A percentile compares a stretch with the other conserved stretches of the same genome.
These are phyloP conservation scores for Suillus discolor DNA, from an alignment of 768 basidiomycete species.

Conservation along the genomic window DNA sequence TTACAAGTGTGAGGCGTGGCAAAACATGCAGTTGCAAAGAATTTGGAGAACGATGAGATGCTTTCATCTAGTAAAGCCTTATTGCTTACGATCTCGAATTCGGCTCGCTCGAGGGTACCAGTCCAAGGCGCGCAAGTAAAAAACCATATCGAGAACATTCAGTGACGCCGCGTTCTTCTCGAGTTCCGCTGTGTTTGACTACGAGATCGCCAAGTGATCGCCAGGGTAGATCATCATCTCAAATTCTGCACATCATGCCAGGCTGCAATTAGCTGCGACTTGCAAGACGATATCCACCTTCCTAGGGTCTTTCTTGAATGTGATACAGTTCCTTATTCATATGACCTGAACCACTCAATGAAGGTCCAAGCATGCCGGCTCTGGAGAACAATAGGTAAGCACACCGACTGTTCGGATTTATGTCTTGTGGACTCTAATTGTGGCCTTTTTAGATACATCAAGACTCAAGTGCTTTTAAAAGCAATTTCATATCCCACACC, in stretches of 20 bases:
- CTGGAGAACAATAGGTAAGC: not conserved
- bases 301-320: not conserved
- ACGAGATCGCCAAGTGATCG: not conserved
- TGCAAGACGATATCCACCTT: not conserved
- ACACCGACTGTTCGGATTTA: not conserved
- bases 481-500: not conserved
- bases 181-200: not conserved
- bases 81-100: not conserved
- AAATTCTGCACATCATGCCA: not conserved
- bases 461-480: not conserved
- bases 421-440: not conserved
- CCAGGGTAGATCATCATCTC: not conserved
- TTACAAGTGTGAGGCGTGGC: not conserved
- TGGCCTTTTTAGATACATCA: not conserved
- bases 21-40: not conserved
- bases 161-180: not conserved
- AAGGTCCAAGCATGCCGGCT: conserved; percentile 1
- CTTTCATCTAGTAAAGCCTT: not conserved
- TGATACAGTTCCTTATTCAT: not conserved
- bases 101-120: not conserved
- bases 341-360: not conserved
- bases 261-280: not conserved
- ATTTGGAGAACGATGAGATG: not conserved
- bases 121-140: not conserved
- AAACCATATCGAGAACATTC: not conserved